Conservation (phyloP, 140 eudicot genomes). For the Stevia rebaudiana region DNA sequence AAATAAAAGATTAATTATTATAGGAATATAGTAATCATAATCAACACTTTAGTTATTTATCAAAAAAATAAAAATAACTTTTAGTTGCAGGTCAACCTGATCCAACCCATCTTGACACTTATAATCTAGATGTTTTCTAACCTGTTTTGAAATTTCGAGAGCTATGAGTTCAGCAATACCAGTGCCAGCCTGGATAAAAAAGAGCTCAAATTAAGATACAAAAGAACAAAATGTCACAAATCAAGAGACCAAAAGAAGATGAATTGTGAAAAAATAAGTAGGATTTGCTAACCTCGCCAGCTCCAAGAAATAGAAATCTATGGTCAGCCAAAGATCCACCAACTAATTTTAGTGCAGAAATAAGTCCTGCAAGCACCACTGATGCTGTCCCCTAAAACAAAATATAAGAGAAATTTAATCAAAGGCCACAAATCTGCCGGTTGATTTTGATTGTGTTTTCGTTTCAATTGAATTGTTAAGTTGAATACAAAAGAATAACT, state of each 20-base stretch:
- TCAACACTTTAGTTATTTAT: not conserved
- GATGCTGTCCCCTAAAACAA: constrained; percentile 81
- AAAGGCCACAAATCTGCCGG: not conserved
- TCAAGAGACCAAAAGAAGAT: not conserved
- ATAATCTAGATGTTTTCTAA: constrained; percentile 15
- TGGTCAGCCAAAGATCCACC: constrained; percentile 87
- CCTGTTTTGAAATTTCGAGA: constrained; percentile 91
- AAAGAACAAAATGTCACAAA: not conserved
- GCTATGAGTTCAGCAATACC: constrained; percentile 97
- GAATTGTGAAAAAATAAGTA: constrained; percentile 1
- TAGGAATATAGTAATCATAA: not conserved
- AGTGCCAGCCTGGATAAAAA: constrained; percentile 71
- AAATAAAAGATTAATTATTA: not conserved
- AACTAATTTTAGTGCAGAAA: constrained; percentile 64
- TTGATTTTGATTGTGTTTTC: not conserved
- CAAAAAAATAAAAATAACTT: not conserved
- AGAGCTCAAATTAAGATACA: not conserved
- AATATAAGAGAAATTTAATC: not conserved
- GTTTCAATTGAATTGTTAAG: not conserved
- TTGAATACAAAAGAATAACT: not conserved
- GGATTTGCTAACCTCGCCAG: constrained; percentile 69
- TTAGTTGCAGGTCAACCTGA: not conserved
- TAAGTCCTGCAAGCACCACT: constrained; percentile 84
- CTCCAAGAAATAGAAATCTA: constrained; percentile 78
- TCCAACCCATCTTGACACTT: not conserved